These are phyloP conservation scores for Haplosporangium gracile DNA, from an alignment of 192 early-diverging fungal species.

Conservation along the genomic window DNA sequence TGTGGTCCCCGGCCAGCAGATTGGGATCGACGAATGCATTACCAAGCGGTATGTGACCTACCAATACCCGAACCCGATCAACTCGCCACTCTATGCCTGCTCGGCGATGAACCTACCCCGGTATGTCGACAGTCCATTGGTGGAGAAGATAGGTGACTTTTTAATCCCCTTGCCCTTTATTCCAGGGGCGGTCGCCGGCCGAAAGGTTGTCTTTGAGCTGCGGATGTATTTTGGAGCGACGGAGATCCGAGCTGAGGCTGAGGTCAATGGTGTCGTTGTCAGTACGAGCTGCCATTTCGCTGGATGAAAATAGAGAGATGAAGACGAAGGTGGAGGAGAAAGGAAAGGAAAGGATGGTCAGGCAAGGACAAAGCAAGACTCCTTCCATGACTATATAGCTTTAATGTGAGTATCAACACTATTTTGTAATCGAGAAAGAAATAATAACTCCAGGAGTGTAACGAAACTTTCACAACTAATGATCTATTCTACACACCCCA, in stretches of 20 bases:
- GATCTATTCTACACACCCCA: not conserved
- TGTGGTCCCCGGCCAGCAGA: constrained; percentile 58
- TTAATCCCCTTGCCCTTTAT: constrained; percentile 38
- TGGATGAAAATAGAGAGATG: constrained; percentile 8
- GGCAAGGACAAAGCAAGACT: no score
- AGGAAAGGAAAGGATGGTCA: no score
- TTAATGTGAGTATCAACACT: no score
- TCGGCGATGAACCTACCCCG: constrained; percentile 31
- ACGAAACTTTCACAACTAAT: no score
- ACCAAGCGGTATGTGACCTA: constrained; percentile 38
- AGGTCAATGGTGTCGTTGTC: constrained; percentile 55
- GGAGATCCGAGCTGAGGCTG: constrained; percentile 63
- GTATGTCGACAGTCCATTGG: constrained; percentile 31
- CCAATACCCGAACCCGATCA: constrained; percentile 42
- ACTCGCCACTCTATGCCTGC: constrained; percentile 39
- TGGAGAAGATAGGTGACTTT: constrained; percentile 51
- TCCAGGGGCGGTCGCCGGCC: constrained; percentile 31
- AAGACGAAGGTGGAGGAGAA: not conserved
- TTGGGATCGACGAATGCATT: constrained; percentile 48
- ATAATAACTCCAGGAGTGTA: no score
- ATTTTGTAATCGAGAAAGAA: no score
- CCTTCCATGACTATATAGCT: no score
- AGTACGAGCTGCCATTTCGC: constrained; percentile 47
- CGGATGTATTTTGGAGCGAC: constrained; percentile 66
- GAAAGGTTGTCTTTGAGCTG: constrained; percentile 30